Evolutionary conservation across 495 filamentous ascomycete species (phyloP), one percentile per base, ranked within the genome.

Genomic region (Clavariopsis aquatica): DNA sequence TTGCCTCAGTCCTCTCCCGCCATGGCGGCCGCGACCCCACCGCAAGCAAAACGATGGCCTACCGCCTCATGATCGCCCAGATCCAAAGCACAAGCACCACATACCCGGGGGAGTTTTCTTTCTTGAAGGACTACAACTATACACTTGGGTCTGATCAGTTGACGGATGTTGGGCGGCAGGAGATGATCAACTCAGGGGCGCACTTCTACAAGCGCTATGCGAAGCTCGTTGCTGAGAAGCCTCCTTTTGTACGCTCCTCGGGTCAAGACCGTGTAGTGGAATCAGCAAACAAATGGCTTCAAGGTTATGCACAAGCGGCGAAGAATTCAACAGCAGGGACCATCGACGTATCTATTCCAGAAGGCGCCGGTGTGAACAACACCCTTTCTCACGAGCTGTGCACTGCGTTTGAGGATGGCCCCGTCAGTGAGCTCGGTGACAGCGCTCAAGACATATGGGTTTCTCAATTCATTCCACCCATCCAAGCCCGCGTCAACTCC

Each of bases 1-100:
- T 94, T 72, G 91, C 82, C 10, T 89, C 93, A 67, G 74, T 92
- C 17, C 81, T 96, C 57, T 89, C 89, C 9, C 83, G 92, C 15
- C 92, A 96, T 74, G 92, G 91, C n/a, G 90, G 89, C 15, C 82
- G 92, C 61, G 87, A 87, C 71, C 92, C 92, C 10, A 94, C 91
- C 0, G 63, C 72, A 2, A 74, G 75, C 38, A 93, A 91, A 77
- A 79, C 62, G 19, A 60, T 60, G 17, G 22, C 34, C n/a, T 73
- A 71, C 51, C 45, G 29, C n/a, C 23, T 63, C 47, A n/a, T 63
- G 17, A 64, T 73, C 17, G 57, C 80, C 17, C 78, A 77, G 9
- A 87, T 96, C 66, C 84, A 93, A 24, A 64, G 70, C 12, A 78
- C 74, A 46, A 85, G 82, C 20, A 81, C 74, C 2, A 69, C 76